Evolutionary conservation across 768 basidiomycete genomes (phyloP), one percentile per base, ranked within the genome.

Genomic region (Dacryopinax primogenitus): DNA sequence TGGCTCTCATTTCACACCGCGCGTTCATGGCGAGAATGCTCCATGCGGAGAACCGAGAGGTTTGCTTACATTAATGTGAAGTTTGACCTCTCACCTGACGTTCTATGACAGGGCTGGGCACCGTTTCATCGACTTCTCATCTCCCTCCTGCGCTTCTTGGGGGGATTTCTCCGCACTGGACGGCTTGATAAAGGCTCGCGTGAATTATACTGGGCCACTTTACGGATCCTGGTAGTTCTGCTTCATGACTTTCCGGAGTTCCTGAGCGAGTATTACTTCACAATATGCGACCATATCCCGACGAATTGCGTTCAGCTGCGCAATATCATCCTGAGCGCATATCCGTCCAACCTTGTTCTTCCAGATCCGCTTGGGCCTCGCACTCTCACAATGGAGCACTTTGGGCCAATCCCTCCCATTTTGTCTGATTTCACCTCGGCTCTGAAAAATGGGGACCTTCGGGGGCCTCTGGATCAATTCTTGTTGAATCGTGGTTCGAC

Each of bases 231-330:
- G 61, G 83, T 99, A 58, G 92, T 98, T 66, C 86, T 99, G 63
- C 84, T 99, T 21, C 94, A 99, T 75, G 96, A 98, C 76, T 98
- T 98, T 81, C 96, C 96, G 62, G 96, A 97, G 67, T 98, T 98
- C 80, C 81, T 98, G 67, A 91, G 87, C 74, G 92, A 94, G 77
- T 92, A 94, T 74, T 95, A 97, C 76, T 94, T 95, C 78, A 87
- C 91, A 44, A 84, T 99, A 33, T 92, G 92, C 72, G 95, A 98
- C 68, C 87, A 83, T 67, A 90, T 99, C 67, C 96, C 96, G 51
- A 80, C 87, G 30, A 84, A 88, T 68, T 97, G 94, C 81, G 86
- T 95, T 66, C 96, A 99, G 76, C 83, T 98, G 63, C 88, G 93
- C 70, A 99, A 99, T 78, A 86, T 99, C 77, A 85, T 99, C 67